These are phyloP conservation scores for Kodamaea leandrae DNA, from an alignment of 805 yeast genomes.

Conservation along the genomic window DNA sequence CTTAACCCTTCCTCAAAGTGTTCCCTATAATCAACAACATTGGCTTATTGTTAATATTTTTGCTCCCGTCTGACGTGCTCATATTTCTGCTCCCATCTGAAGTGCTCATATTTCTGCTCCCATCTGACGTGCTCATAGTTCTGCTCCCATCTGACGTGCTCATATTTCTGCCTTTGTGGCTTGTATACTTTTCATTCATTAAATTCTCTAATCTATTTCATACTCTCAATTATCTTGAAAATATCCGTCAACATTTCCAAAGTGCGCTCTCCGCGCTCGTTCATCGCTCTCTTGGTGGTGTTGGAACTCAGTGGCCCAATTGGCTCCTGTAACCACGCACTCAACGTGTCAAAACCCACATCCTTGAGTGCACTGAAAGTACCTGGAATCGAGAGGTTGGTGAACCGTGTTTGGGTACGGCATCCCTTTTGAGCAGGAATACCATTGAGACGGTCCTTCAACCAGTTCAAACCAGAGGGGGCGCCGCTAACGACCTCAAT, in stretches of 20 bases:
- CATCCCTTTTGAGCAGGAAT: conserved; percentile 19
- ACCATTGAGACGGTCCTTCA: conserved; percentile 17
- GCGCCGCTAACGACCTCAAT: conserved; percentile 16
- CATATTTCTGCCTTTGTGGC: too few species aligned
- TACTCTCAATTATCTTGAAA: not conserved
- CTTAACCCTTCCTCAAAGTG: too few species aligned
- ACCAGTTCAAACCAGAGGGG: conserved; percentile 19
- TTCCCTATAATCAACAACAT: too few species aligned
- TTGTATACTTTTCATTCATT: not conserved
- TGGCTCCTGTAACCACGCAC: conserved; percentile 2
- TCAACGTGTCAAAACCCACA: not conserved
- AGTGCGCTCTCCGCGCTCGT: not conserved
- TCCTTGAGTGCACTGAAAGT: conserved; percentile 15
- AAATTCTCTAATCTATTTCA: not conserved
- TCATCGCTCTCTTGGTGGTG: not conserved
- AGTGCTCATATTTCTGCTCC: too few species aligned
- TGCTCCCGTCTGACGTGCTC: too few species aligned
- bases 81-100: too few species aligned
- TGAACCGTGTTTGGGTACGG: conserved; percentile 37
- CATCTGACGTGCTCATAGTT: too few species aligned
- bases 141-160: too few species aligned
- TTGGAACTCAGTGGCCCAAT: conserved; percentile 3
- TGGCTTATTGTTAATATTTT: too few species aligned
- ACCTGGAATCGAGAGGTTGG: conserved; percentile 45
- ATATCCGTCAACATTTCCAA: not conserved